A percentile compares a stretch with the other conserved stretches of the same genome.
Conservation (phyloP, 208 protist species). For the Herpetomonas samuelpessoai region DNA sequence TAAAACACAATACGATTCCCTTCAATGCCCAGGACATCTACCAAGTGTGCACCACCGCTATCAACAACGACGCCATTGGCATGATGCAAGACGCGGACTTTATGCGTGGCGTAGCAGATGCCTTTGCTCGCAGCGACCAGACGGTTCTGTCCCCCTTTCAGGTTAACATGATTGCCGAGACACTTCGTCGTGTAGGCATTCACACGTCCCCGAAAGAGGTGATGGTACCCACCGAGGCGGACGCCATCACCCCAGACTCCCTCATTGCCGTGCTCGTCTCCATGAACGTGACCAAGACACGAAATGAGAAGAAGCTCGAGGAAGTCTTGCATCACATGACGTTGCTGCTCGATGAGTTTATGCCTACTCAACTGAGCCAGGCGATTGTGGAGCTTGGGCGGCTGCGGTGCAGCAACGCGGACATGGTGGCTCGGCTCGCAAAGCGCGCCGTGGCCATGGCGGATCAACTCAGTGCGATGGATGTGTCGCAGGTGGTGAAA, state of each 20-base stretch:
- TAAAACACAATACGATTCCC: constrained; percentile 59
- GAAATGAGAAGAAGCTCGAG: constrained; percentile 72
- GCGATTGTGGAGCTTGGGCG: constrained; percentile 61
- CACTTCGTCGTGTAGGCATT: constrained; percentile 69
- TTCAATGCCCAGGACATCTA: constrained; percentile 88
- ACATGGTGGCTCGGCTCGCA: constrained; percentile 52
- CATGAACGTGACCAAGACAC: constrained; percentile 71
- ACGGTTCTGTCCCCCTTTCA: constrained; percentile 84
- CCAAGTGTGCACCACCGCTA: constrained; percentile 63
- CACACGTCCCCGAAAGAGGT: constrained; percentile 52
- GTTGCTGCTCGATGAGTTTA: constrained; percentile 76
- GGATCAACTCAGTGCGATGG: constrained; percentile 60
- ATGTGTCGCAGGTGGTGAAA: constrained; percentile 42
- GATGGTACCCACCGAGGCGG: constrained; percentile 63
- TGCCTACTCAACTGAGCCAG: constrained; percentile 49
- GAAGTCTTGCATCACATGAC: constrained; percentile 51
- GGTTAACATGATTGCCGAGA: constrained; percentile 65
- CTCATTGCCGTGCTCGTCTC: constrained; percentile 63
- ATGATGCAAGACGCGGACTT: constrained; percentile 74
- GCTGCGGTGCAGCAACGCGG: constrained; percentile 55
- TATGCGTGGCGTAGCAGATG: constrained; percentile 79
- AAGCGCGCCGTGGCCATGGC: constrained; percentile 45
- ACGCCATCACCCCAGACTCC: constrained; percentile 72
- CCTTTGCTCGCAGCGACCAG: constrained; percentile 69
- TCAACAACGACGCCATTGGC: constrained; percentile 62